These are phyloP conservation scores for Xylariaceae sp. DNA, from an alignment of 2,329 filamentous ascomycete genomes.

Conservation along the genomic window DNA sequence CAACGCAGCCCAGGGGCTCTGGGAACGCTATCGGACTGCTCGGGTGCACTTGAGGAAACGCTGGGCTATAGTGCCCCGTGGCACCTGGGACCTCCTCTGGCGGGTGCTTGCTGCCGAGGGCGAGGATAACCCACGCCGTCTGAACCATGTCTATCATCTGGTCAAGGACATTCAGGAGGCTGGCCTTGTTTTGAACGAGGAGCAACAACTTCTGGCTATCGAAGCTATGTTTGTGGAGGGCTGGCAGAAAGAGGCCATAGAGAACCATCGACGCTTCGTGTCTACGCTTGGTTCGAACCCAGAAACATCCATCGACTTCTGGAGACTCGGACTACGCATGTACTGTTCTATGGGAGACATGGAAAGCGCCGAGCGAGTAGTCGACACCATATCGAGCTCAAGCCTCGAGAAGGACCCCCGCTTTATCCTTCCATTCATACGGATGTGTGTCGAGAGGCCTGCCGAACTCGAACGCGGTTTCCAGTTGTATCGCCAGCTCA, in stretches of 20 bases:
- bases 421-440: constrained; percentile 61
- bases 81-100: constrained; percentile 62
- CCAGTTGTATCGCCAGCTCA: constrained; percentile 58
- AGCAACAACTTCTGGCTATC: constrained; percentile 59
- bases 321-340: constrained; percentile 60
- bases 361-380: constrained; percentile 50
- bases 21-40: constrained; percentile 43
- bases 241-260: constrained; percentile 50
- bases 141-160: constrained; percentile 54
- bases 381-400: constrained; percentile 43
- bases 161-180: constrained; percentile 58
- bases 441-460: constrained; percentile 50
- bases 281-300: constrained; percentile 41
- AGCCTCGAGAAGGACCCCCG: constrained; percentile 41
- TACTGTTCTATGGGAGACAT: constrained; percentile 49
- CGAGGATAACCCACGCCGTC: constrained; percentile 43
- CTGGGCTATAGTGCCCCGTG: constrained; percentile 49
- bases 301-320: constrained; percentile 46
- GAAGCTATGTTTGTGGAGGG: constrained; percentile 60
- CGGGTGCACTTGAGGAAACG: constrained; percentile 34
- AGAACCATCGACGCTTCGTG: constrained; percentile 55
- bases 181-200: constrained; percentile 44
- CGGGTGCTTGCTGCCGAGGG: constrained; percentile 45
- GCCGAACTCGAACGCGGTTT: constrained; percentile 52
- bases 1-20: constrained; percentile 23